Percentiles rank a stretch among this genome's conserved stretches.
Conservation (phyloP, 2,329 filamentous ascomycete species). For the Botrytis pseudocinerea region DNA sequence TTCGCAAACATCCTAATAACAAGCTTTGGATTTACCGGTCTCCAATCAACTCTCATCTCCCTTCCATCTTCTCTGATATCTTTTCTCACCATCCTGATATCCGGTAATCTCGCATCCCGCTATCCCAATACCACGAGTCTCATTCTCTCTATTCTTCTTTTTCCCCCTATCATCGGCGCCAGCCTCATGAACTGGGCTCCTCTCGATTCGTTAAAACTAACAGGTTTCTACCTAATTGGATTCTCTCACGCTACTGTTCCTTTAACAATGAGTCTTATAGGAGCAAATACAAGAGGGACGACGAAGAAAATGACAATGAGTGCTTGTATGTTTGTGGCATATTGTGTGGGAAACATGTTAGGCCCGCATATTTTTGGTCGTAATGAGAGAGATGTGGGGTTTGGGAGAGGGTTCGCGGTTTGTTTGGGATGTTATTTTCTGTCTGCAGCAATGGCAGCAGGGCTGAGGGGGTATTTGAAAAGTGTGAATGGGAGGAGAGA, state of each 20-base stretch:
- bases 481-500: slow-evolving; percentile 31
- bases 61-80: slow-evolving; percentile 33
- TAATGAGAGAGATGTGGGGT: slow-evolving; percentile 24
- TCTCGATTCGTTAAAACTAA: slow-evolving; percentile 32
- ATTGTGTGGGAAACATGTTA: slow-evolving; percentile 37
- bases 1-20: slow-evolving; percentile 54
- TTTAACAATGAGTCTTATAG: slow-evolving; percentile 38
- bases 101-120: slow-evolving; percentile 43
- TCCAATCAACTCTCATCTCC: slow-evolving; percentile 38
- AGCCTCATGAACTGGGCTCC: slow-evolving; percentile 36
- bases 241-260: slow-evolving; percentile 36
- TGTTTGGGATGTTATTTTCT: slow-evolving; percentile 36
- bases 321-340: slow-evolving; percentile 32
- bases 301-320: slow-evolving; percentile 41
- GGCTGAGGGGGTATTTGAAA: slow-evolving; percentile 30
- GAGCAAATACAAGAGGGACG: slow-evolving; percentile 38
- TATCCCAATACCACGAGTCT: slow-evolving; percentile 33
- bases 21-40: slow-evolving; percentile 43
- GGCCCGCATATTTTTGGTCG: slow-evolving; percentile 32
- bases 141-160: slow-evolving; percentile 30
- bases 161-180: slow-evolving; percentile 37
- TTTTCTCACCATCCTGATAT: slow-evolving; percentile 30
- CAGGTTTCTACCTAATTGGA: slow-evolving; percentile 38
- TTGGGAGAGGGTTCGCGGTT: slow-evolving; percentile 35
- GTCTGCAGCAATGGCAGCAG: slow-evolving; percentile 26